These are phyloP conservation scores for Neotropicomus parvogracilis DNA, from an alignment of 1,284 basidiomycete species.

Conservation along the genomic window DNA sequence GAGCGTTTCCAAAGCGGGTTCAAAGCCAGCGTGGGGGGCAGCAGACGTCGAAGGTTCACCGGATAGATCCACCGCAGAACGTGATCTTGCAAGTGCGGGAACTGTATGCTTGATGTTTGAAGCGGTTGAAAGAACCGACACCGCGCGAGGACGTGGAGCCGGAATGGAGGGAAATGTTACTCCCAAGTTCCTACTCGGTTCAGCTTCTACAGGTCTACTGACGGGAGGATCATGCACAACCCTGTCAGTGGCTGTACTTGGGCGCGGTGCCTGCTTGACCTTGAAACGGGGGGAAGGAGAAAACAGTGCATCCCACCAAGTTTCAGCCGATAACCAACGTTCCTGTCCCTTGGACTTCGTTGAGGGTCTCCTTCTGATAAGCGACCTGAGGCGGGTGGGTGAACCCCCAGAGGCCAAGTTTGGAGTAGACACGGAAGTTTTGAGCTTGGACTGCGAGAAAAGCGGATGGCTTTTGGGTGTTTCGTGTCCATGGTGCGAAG, in stretches of 20 bases:
- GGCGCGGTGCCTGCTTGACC: constrained; percentile 29
- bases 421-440: constrained; percentile 58
- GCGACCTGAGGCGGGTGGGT: not conserved
- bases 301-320: constrained; percentile 74
- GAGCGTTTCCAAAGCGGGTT: constrained; percentile 22
- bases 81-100: constrained; percentile 47
- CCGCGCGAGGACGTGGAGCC: constrained; percentile 22
- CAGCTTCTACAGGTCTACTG: constrained; percentile 39
- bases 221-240: constrained; percentile 52
- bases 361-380: constrained; percentile 12
- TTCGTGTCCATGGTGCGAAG: constrained; percentile 4
- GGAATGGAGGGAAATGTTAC: constrained; percentile 10
- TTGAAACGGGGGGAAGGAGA: constrained; percentile 70
- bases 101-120: constrained; percentile 21
- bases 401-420: constrained; percentile 43
- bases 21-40: constrained; percentile 12
- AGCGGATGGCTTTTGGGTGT: not conserved
- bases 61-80: constrained; percentile 41
- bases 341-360: constrained; percentile 43
- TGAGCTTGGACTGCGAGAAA: constrained; percentile 28
- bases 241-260: constrained; percentile 23
- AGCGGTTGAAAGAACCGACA: constrained; percentile 11
- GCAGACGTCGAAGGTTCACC: constrained; percentile 10
- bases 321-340: constrained; percentile 66
- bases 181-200: not conserved